phyloP scores from a whole-genome alignment of 2,329 filamentous ascomycete species.

The Alternaria arborescens region DNA sequence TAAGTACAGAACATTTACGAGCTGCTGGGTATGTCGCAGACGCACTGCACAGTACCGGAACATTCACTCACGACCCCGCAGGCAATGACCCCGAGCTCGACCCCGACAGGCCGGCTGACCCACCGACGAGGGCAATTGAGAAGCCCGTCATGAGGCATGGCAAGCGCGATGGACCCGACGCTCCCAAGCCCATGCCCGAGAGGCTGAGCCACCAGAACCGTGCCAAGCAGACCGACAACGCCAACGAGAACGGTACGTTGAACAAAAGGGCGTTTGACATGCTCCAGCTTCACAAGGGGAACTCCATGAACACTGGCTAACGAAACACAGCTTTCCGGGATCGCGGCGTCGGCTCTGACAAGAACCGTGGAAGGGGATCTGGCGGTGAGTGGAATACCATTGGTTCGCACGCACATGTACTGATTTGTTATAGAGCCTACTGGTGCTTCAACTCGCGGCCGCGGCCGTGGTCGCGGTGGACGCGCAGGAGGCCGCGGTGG shows the following conservation, averaged over 20 bases:
- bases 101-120: conserved; percentile 76
- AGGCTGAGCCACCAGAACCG: conserved; percentile 40
- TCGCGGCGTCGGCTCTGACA: conserved; percentile 78
- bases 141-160: conserved; percentile 78
- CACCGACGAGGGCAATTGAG: conserved; percentile 88
- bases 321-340: conserved; percentile 79
- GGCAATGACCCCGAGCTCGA: conserved; percentile 76
- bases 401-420: conserved; percentile 6
- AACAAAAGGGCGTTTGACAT: not conserved
- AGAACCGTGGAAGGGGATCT: conserved; percentile 76
- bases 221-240: conserved; percentile 63
- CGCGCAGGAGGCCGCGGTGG: conserved; percentile 59
- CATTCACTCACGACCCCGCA: conserved; percentile 50
- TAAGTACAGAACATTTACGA: conserved; percentile 86
- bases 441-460: conserved; percentile 34
- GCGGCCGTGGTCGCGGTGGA: conserved; percentile 59
- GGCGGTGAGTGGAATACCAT: conserved; percentile 40
- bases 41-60: conserved; percentile 17
- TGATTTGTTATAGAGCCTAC: conserved; percentile 30
- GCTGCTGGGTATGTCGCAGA: conserved; percentile 81
- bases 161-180: conserved; percentile 87
- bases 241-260: conserved; percentile 87
- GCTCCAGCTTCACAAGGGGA: not conserved
- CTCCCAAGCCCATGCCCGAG: conserved; percentile 60
- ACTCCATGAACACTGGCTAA: conserved; percentile 28